Conservation (phyloP, 139 green algal species). For the Tetradesmus obliquus region DNA sequence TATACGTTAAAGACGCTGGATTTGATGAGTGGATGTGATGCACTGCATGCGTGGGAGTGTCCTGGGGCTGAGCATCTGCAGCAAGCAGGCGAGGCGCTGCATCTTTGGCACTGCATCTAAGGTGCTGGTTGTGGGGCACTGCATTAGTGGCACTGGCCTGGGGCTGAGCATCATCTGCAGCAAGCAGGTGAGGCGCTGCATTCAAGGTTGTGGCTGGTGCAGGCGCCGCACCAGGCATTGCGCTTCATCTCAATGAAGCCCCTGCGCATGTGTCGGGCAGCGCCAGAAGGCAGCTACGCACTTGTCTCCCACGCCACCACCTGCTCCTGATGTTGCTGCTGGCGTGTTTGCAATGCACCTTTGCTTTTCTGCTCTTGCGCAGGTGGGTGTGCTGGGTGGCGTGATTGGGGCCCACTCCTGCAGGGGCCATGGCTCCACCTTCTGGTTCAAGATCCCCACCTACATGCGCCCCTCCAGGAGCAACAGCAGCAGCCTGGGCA, state of each 20-base stretch:
- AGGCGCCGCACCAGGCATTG: too few relatives aligned
- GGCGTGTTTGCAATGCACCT: neutral
- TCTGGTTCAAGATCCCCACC: constrained; percentile 85
- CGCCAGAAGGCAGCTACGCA: too few relatives aligned
- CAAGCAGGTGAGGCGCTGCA: constrained; percentile 21
- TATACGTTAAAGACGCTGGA: neutral
- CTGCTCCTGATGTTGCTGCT: neutral
- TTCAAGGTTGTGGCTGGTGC: too few relatives aligned
- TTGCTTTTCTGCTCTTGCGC: neutral
- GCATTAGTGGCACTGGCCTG: constrained; percentile 1
- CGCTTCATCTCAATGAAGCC: too few relatives aligned
- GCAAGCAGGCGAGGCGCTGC: constrained; percentile 66
- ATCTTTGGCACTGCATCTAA: neutral
- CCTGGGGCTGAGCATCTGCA: constrained; percentile 79
- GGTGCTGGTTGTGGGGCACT: neutral
- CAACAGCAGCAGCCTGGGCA: neutral
- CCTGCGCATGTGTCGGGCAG: too few relatives aligned
- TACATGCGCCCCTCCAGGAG: constrained; percentile 2
- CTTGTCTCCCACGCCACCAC: neutral
- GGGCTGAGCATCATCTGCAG: constrained; percentile 76
- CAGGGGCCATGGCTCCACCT: constrained; percentile 64
- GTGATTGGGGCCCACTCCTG: constrained; percentile 78
- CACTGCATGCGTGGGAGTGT: neutral
- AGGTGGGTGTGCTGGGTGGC: constrained; percentile 83
- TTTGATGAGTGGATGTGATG: neutral